phyloP scores from a whole-genome alignment of 2,329 filamentous ascomycete genomes.

The Leptosphaerulina australis region DNA sequence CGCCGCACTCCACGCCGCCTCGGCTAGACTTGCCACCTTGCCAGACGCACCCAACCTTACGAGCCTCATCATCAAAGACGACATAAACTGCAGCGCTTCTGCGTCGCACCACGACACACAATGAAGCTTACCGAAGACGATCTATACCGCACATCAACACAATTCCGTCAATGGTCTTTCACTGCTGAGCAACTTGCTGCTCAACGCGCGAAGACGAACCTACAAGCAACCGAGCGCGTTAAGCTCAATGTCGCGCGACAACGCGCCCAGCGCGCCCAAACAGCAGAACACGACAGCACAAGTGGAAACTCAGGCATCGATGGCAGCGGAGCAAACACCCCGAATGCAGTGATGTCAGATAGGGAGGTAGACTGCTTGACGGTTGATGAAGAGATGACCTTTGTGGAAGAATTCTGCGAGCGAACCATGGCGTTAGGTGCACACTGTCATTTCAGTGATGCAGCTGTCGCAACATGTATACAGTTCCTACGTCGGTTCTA shows the following conservation, averaged over 20 bases:
- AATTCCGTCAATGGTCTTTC: slow-evolving; percentile 93
- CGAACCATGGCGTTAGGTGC: slow-evolving; percentile 63
- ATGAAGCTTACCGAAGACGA: slow-evolving; percentile 80
- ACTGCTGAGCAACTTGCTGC: slow-evolving; percentile 72
- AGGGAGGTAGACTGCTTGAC: slow-evolving; percentile 78
- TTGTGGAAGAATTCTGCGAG: slow-evolving; percentile 80
- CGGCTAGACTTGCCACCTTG: slow-evolving; percentile 29
- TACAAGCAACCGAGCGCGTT: slow-evolving; percentile 73
- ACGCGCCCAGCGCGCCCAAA: slow-evolving; percentile 47
- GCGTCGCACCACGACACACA: slow-evolving; percentile 16
- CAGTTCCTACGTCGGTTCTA: slow-evolving; percentile 95
- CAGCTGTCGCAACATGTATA: slow-evolving; percentile 77
- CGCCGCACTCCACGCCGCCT: slow-evolving; percentile 3
- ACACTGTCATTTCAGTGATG: slow-evolving; percentile 65
- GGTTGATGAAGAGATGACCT: slow-evolving; percentile 77
- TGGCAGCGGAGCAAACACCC: slow-evolving; percentile 42
- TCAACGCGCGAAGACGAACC: slow-evolving; percentile 79
- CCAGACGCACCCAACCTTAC: neutral
- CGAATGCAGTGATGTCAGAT: slow-evolving; percentile 37
- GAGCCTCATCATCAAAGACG: slow-evolving; percentile 4
- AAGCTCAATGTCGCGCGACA: slow-evolving; percentile 61
- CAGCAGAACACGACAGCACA: slow-evolving; percentile 39
- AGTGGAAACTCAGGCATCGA: slow-evolving; percentile 34
- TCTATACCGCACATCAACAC: slow-evolving; percentile 85
- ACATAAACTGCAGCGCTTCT: slow-evolving; percentile 7